These are phyloP conservation scores for Physcia stellaris DNA, from an alignment of 495 filamentous ascomycete species.

Conservation along the genomic window DNA sequence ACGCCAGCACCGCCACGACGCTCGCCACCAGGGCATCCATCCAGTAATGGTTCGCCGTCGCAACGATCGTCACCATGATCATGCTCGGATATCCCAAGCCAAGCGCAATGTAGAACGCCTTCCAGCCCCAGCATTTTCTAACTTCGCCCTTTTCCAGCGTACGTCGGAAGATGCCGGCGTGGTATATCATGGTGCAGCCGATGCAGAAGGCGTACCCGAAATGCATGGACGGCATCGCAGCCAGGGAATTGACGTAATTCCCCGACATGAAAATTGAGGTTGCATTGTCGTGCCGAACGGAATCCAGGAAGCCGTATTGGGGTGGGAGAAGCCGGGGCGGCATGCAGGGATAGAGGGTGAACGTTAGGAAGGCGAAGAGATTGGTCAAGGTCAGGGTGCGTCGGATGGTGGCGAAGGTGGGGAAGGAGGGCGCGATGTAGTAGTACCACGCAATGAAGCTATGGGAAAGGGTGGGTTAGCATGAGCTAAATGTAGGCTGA, in stretches of 20 bases:
- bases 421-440: conserved; percentile 39
- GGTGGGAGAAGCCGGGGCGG: conserved; percentile 47
- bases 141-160: conserved; percentile 30
- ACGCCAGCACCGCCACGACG: conserved; percentile 32
- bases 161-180: conserved; percentile 37
- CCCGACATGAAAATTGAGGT: conserved; percentile 47
- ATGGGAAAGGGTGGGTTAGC: neutral
- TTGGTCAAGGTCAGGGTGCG: conserved; percentile 53
- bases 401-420: conserved; percentile 41
- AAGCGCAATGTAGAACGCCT: conserved; percentile 30
- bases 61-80: conserved; percentile 47
- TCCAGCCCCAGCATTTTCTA: conserved; percentile 25
- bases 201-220: conserved; percentile 49
- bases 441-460: conserved; percentile 58
- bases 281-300: conserved; percentile 46
- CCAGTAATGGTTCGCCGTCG: conserved; percentile 55
- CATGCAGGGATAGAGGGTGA: conserved; percentile 52
- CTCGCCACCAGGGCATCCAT: conserved; percentile 43
- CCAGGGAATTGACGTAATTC: conserved; percentile 41
- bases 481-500: neutral
- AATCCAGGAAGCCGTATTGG: conserved; percentile 49
- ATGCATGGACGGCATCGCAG: conserved; percentile 46
- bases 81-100: conserved; percentile 42
- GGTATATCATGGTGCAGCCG: conserved; percentile 44
- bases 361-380: conserved; percentile 44